Base-by-base conservation (phyloP, 1,139 yeast species). In the Scheffersomyces parashehatae region DNA sequence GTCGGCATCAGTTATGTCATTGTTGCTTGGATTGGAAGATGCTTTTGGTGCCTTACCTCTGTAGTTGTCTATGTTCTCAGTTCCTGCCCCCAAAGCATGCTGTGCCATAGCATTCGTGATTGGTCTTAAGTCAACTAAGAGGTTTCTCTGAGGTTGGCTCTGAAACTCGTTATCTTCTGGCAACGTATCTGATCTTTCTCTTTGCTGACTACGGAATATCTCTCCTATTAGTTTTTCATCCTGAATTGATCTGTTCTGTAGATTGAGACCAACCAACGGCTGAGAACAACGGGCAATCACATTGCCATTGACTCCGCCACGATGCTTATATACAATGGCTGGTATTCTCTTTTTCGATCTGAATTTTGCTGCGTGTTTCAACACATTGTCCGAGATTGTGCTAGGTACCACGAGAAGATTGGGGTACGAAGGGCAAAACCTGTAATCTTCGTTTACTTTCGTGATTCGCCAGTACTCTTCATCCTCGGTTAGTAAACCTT, bases 91-190 rank as follows among this genome's bases (percentile, higher is more conserved):
- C 26, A 93, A 67, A 0, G 98, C 98, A 45, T 90, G 89, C 59
- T 93, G 99, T 0, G 97, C 99, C 82, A 90, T 81, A 9, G 99
- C 98, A 64, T 93, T 93, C 0, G 97, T 86, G 10, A 90, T 65
- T 0, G 99, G 99, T 45, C 99, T 72, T 24, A 96, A 86, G 67
- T 93, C 99, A 2, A 90, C 93, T 33, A 93, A 82, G 36, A 93
- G 64, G 53, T 91, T 90, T 40, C 79, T 75, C 42, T 80, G 77
- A 0, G 77, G 76, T 48, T 73, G 79, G 61, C 43, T 66, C 26
- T 56, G 61, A 44, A 54, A 61, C 24, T 57, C 64, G 28, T 59
- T 59, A 20, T 40, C 49, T n/a, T 53, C 55, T 3, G 47, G 40
- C 11, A 56, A 39, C 5, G 35, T 49, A 3, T 42, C 50, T 10